phyloP scores from a whole-genome alignment of 2,329 filamentous ascomycete species.

The Torrubiellomyces zombiae region DNA sequence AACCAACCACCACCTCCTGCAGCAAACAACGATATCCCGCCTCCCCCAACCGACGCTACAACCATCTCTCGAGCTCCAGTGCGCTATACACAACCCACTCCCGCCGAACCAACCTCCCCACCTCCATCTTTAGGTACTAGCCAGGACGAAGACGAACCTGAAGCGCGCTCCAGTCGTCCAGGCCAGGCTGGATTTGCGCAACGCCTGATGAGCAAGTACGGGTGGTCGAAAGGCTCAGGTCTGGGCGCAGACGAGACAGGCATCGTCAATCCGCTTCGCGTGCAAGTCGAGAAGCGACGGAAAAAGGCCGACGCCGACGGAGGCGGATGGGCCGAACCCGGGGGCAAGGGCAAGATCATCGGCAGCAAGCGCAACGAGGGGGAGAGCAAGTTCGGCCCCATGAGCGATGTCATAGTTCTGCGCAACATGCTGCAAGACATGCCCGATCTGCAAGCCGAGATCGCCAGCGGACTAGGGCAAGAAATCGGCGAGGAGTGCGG shows the following conservation, averaged over 20 bases:
- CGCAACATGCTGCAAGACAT: slow-evolving; percentile 76
- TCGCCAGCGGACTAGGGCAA: slow-evolving; percentile 62
- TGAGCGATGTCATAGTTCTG: slow-evolving; percentile 71
- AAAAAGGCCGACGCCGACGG: slow-evolving; percentile 65
- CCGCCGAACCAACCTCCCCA: slow-evolving; percentile 19
- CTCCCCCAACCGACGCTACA: slow-evolving; percentile 26
- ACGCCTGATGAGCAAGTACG: slow-evolving; percentile 82
- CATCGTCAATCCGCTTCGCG: slow-evolving; percentile 68
- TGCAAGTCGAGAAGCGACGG: slow-evolving; percentile 74
- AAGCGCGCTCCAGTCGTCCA: slow-evolving; percentile 45
- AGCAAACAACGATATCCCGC: slow-evolving; percentile 13
- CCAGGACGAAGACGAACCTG: slow-evolving; percentile 15
- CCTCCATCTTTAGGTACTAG: slow-evolving; percentile 30
- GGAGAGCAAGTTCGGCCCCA: slow-evolving; percentile 43
- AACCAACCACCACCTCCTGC: slow-evolving; percentile 16
- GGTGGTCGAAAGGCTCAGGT: slow-evolving; percentile 77
- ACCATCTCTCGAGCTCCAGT: slow-evolving; percentile 67
- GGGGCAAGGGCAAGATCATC: slow-evolving; percentile 61
- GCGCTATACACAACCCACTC: slow-evolving; percentile 37
- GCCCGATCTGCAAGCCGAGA: slow-evolving; percentile 57
- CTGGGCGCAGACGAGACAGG: slow-evolving; percentile 69
- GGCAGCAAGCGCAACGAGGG: slow-evolving; percentile 47
- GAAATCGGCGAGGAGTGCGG: slow-evolving; percentile 92
- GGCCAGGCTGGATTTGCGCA: slow-evolving; percentile 75
- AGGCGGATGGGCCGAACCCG: slow-evolving; percentile 57